phyloP scores from a whole-genome alignment of 768 basidiomycete genomes.

The Rhizopogon salebrosus region DNA sequence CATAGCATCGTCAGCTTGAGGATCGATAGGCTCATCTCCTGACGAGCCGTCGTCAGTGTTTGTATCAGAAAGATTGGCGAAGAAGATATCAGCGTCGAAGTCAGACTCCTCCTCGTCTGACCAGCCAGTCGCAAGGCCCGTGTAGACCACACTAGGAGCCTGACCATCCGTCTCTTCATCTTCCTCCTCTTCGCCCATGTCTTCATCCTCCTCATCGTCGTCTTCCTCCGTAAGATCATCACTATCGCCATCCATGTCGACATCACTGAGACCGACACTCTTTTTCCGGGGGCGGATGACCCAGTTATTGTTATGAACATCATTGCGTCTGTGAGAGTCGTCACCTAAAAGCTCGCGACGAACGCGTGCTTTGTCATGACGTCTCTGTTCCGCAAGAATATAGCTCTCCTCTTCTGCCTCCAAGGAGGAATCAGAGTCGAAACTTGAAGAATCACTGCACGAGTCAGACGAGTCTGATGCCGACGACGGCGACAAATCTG shows the following conservation, averaged over 20 bases:
- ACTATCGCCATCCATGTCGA: constrained; percentile 59
- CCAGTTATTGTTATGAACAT: constrained; percentile 53
- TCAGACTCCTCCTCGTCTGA: constrained; percentile 72
- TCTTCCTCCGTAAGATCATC: constrained; percentile 56
- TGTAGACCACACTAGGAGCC: constrained; percentile 38
- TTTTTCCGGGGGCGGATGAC: constrained; percentile 64
- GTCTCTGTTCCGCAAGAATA: constrained; percentile 43
- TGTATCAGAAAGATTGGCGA: constrained; percentile 67
- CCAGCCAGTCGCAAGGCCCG: constrained; percentile 72
- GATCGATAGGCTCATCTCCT: constrained; percentile 44
- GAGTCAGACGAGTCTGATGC: constrained; percentile 43
- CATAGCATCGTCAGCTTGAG: constrained; percentile 25
- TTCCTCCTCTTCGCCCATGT: constrained; percentile 34
- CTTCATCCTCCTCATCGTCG: constrained; percentile 42
- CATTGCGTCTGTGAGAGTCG: constrained; percentile 37
- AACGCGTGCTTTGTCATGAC: constrained; percentile 46
- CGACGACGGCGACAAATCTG: constrained; percentile 46
- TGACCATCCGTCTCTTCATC: constrained; percentile 44
- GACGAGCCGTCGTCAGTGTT: constrained; percentile 31
- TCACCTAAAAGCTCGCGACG: constrained; percentile 58
- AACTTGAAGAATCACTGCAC: constrained; percentile 27
- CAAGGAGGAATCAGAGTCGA: constrained; percentile 51
- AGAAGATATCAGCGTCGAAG: constrained; percentile 83
- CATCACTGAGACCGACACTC: constrained; percentile 61
- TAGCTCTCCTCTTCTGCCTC: constrained; percentile 61